Evolutionary conservation across 352 stramenopile genomes (phyloP).

Genomic region (Pythium apleroticum): DNA sequence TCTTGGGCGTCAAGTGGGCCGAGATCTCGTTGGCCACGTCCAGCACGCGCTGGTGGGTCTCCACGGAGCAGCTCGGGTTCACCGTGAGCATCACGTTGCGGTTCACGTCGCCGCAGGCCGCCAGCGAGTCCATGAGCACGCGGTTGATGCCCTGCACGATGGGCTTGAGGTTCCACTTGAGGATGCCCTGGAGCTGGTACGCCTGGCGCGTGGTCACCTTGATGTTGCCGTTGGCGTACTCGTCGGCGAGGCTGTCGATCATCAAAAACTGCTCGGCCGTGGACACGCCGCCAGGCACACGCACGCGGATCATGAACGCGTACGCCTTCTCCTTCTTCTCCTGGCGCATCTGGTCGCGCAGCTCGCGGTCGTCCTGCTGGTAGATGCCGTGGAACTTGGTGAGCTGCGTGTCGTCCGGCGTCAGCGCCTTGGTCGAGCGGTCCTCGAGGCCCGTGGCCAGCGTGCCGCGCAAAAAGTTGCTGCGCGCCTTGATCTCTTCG

Average conservation of each 20-base stretch:
- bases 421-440: slow-evolving; percentile 67
- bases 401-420: slow-evolving; percentile 71
- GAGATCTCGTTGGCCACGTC: slow-evolving; percentile 88
- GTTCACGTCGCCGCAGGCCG: slow-evolving; percentile 96
- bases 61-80: slow-evolving; percentile 86
- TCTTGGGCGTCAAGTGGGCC: slow-evolving; percentile 93
- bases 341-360: slow-evolving; percentile 71
- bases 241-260: slow-evolving; percentile 91
- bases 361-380: slow-evolving; percentile 95
- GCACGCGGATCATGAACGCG: slow-evolving; percentile 97
- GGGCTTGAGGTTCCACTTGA: slow-evolving; percentile 97
- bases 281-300: slow-evolving; percentile 94
- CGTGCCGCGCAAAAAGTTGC: slow-evolving; percentile 76
- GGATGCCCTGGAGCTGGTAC: slow-evolving; percentile 96
- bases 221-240: slow-evolving; percentile 95
- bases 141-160: slow-evolving; percentile 93
- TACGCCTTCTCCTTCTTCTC: slow-evolving; percentile 91
- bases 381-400: slow-evolving; percentile 99
- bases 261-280: slow-evolving; percentile 93
- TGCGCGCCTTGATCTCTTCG: slow-evolving; percentile 83
- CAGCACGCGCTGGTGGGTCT: slow-evolving; percentile 86
- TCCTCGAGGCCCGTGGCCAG: slow-evolving; percentile 68
- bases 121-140: slow-evolving; percentile 93
- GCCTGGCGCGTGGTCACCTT: slow-evolving; percentile 96
- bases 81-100: slow-evolving; percentile 96